Evolutionary conservation across 2,329 filamentous ascomycete genomes (phyloP).

Genomic region (Leptographium lundbergii): DNA sequence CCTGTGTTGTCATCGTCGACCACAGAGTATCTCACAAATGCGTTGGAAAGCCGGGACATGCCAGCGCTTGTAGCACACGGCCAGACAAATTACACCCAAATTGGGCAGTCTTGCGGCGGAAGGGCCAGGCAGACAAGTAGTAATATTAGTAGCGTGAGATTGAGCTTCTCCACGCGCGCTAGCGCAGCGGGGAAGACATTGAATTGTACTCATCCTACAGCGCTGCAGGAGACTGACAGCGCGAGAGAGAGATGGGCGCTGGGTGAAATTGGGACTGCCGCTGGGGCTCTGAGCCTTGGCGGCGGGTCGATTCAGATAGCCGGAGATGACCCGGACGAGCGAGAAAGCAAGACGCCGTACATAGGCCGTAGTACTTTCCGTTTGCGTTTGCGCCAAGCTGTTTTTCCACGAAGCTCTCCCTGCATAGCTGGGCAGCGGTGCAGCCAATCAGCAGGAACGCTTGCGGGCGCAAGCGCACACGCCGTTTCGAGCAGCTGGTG

Average conservation of each 20-base stretch:
- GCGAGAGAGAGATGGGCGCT: no score
- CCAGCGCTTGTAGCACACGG: no score
- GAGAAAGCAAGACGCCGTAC: neutral
- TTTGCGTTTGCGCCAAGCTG: no score
- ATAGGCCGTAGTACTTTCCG: neutral
- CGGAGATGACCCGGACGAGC: neutral
- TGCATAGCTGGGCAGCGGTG: neutral
- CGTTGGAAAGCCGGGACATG: no score
- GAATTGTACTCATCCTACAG: no score
- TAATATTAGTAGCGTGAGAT: neutral
- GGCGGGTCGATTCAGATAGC: constrained; percentile 2
- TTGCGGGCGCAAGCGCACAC: neutral
- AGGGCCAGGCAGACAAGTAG: neutral
- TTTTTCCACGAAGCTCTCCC: neutral
- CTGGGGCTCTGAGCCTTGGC: neutral
- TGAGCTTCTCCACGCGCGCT: neutral
- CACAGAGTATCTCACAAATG: neutral
- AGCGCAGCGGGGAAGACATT: neutral
- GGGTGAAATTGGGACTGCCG: neutral
- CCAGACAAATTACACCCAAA: neutral
- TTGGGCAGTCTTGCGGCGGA: neutral
- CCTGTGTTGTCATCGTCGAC: no score
- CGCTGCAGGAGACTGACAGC: neutral
- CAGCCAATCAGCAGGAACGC: neutral
- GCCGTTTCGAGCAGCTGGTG: neutral